A percentile compares a stretch with the other conserved stretches of the same genome.
Evolutionary conservation across 2,329 filamentous ascomycete genomes (phyloP).

Genomic region (Fusarium chlamydosporum): DNA sequence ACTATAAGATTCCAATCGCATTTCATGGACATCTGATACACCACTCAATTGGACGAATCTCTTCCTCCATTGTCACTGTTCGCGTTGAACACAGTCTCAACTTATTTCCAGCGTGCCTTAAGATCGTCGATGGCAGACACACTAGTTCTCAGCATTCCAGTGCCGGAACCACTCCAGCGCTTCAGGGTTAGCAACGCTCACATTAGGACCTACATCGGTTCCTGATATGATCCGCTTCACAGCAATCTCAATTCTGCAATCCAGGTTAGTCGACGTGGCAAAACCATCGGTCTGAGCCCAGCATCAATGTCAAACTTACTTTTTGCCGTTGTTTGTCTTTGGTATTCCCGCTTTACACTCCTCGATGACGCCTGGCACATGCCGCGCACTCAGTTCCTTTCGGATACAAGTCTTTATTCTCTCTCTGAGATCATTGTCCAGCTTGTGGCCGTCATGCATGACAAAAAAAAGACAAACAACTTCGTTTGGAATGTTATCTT

Average conservation of each 20-base stretch:
- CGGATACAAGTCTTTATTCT: not conserved
- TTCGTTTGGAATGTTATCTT: not conserved
- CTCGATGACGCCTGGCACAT: not conserved
- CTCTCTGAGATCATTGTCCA: not conserved
- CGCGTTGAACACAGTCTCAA: too few species aligned
- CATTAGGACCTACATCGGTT: not conserved
- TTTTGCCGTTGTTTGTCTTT: not conserved
- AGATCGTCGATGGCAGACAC: not conserved
- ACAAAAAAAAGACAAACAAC: not conserved
- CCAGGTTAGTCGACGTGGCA: not conserved
- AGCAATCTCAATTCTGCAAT: not conserved
- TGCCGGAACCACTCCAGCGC: not conserved
- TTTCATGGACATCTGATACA: too few species aligned
- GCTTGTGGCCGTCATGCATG: not conserved
- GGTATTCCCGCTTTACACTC: not conserved
- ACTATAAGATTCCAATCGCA: too few species aligned
- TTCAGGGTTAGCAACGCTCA: not conserved
- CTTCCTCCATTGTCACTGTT: too few species aligned
- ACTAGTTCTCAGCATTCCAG: not conserved
- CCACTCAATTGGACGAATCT: too few species aligned
- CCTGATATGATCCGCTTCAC: slow-evolving; percentile 2
- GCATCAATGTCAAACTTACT: not conserved
- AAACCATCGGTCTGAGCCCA: not conserved
- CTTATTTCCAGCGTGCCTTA: too few species aligned
- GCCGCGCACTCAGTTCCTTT: not conserved